Evolutionary conservation across 306 rosid species (phyloP), one percentile per base, ranked within the genome.

Genomic region (Fagus sylvatica): DNA sequence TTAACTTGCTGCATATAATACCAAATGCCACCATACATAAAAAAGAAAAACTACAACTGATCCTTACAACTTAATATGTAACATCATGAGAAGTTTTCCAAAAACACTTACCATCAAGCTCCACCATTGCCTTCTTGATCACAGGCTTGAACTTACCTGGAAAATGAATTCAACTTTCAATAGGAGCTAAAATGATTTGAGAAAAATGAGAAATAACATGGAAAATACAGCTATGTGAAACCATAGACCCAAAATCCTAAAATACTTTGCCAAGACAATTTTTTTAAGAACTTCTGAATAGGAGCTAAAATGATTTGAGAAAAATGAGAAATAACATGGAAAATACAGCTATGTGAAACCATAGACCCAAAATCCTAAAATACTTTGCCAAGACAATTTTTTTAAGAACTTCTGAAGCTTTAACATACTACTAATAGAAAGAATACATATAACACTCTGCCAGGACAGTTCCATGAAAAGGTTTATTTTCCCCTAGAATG

Each of bases 71-170:
- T 64, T 36, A 66, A 39, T 7, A 66, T 4, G 49, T 3, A 17
- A 39, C 17, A 66, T 64, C 48, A 37, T 34, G 28, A 37, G 13
- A 37, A 36, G 22, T 2, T 30, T 60, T 9, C 71, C 71, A 1
- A 17, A 66, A 39, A 16, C 7, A 54, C 41, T 74, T 87, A 96
- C 99, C 99, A 76, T 96, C 98, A 69, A 96, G 98, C 85, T 96
- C 99, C 81, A 96, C 99, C 97, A 96, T 91, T 78, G 99, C 99
- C 91, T 96, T 96, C 93, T 96, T 96, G 76, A 96, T 93, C 88
- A 96, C 99, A 60, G 99, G 97, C 90, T 96, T 96, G 84, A 90
- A 93, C 79, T 96, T 93, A 72, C 99, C 99, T 96, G 87, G 77
- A 87, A 79, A 69, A 69, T 49, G 71, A 73, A 75, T 76, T 84